A percentile compares a stretch with the other conserved stretches of the same genome.
phyloP scores from a whole-genome alignment of 2,329 filamentous ascomycete species.

The Fusarium torreyae region DNA sequence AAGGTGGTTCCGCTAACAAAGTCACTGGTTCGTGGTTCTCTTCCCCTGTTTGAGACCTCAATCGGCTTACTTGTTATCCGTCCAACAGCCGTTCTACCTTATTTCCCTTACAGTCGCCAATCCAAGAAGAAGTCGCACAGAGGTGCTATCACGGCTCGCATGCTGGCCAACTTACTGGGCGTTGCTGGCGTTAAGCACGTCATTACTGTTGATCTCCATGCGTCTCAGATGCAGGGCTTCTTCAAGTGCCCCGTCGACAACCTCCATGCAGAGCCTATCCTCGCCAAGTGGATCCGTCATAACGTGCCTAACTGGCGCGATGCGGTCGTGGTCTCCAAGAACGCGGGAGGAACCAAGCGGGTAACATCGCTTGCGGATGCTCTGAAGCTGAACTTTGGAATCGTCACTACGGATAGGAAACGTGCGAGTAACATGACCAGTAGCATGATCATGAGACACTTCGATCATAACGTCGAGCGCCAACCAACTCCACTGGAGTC shows the following conservation, averaged over 20 bases:
- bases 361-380: constrained; percentile 97
- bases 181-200: constrained; percentile 98
- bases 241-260: constrained; percentile 99
- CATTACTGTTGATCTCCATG: constrained; percentile 96
- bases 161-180: constrained; percentile 94
- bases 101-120: constrained; percentile 99
- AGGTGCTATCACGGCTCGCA: constrained; percentile 94
- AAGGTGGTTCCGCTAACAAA: constrained; percentile 96
- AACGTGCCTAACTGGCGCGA: constrained; percentile 91
- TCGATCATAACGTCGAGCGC: constrained; percentile 70
- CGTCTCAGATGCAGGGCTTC: constrained; percentile 99
- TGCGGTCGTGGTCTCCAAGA: constrained; percentile 97
- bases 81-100: constrained; percentile 82
- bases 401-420: constrained; percentile 88
- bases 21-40: constrained; percentile 81
- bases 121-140: constrained; percentile 99
- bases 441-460: constrained; percentile 81
- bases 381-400: constrained; percentile 96
- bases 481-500: constrained; percentile 59
- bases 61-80: constrained; percentile 39
- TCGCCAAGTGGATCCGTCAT: constrained; percentile 94
- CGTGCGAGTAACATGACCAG: constrained; percentile 79
- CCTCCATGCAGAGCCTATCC: constrained; percentile 93
- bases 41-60: constrained; percentile 25
- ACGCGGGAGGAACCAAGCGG: constrained; percentile 95